Percentiles rank a stretch among this genome's conserved stretches.
Conservation (phyloP, 306 rosid species). For the Ziziphus jujuba region DNA sequence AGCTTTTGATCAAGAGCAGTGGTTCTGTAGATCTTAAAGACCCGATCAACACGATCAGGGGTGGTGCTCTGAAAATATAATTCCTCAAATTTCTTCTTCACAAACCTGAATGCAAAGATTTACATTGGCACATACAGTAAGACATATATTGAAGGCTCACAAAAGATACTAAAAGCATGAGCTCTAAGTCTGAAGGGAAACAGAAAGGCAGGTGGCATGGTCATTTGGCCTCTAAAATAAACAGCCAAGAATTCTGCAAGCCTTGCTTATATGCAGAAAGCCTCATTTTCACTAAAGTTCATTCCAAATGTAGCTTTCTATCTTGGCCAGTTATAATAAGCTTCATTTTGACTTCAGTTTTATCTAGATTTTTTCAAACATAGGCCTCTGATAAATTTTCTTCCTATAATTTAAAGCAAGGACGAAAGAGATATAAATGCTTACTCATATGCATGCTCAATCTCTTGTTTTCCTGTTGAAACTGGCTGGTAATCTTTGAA, state of each 20-base stretch:
- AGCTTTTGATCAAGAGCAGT: conserved; percentile 99
- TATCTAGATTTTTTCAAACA: too few species aligned
- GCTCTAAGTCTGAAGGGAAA: neutral
- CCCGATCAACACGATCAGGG: conserved; percentile 87
- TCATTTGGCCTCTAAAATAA: too few species aligned
- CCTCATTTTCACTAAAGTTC: too few species aligned
- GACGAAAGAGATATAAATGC: conserved; percentile 23
- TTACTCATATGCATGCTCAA: conserved; percentile 94
- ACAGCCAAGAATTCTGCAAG: too few species aligned
- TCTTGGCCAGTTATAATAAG: conserved; percentile 4
- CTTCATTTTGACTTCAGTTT: conserved; percentile 5
- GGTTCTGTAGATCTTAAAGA: conserved; percentile 85
- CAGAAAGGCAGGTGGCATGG: neutral
- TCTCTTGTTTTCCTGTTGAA: conserved; percentile 88
- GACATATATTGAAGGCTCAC: neutral
- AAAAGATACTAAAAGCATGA: neutral
- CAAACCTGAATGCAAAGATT: conserved; percentile 56
- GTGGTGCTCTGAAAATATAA: conserved; percentile 88
- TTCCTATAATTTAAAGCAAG: conserved; percentile 9
- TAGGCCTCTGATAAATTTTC: neutral
- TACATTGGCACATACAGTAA: neutral
- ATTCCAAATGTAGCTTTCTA: conserved; percentile 4
- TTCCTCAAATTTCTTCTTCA: conserved; percentile 96
- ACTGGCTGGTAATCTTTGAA: conserved; percentile 94
- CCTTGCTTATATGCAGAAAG: too few species aligned